Percentiles rank a stretch among this genome's conserved stretches.
These are phyloP conservation scores for Salicornia ramosissima DNA, from an alignment of 148 eudicot genomes.

Conservation along the genomic window DNA sequence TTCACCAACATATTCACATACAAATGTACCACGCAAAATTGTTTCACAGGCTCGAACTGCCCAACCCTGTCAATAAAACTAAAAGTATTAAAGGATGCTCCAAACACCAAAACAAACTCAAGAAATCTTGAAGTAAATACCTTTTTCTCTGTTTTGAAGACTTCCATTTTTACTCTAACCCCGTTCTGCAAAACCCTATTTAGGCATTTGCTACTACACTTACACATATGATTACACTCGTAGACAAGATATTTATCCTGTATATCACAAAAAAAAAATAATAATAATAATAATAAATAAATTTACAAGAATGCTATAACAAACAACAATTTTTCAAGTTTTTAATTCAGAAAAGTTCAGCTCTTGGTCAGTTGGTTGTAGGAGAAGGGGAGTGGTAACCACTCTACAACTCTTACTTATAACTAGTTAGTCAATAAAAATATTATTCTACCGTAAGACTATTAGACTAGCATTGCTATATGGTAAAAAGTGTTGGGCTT, in stretches of 20 bases:
- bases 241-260: constrained; percentile 84
- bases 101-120: constrained; percentile 1
- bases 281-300: background rate
- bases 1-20: constrained; percentile 88
- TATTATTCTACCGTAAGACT: no score
- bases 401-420: no score
- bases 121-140: constrained; percentile 26
- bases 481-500: no score
- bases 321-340: background rate
- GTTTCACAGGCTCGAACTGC: constrained; percentile 71
- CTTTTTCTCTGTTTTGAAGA: constrained; percentile 79
- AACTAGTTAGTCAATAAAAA: no score
- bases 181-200: constrained; percentile 96
- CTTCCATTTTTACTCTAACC: constrained; percentile 61
- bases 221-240: constrained; percentile 80
- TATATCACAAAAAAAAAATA: constrained; percentile 7
- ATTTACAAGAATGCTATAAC: background rate
- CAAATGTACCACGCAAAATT: constrained; percentile 70
- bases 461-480: no score
- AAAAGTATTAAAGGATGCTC: constrained; percentile 12
- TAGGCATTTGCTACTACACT: constrained; percentile 63
- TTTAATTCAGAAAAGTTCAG: no score
- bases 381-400: no score
- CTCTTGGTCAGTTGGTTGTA: no score
- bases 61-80: constrained; percentile 69